phyloP scores from a whole-genome alignment of 208 protist species.

The Acanthamoeba culbertsoni region DNA sequence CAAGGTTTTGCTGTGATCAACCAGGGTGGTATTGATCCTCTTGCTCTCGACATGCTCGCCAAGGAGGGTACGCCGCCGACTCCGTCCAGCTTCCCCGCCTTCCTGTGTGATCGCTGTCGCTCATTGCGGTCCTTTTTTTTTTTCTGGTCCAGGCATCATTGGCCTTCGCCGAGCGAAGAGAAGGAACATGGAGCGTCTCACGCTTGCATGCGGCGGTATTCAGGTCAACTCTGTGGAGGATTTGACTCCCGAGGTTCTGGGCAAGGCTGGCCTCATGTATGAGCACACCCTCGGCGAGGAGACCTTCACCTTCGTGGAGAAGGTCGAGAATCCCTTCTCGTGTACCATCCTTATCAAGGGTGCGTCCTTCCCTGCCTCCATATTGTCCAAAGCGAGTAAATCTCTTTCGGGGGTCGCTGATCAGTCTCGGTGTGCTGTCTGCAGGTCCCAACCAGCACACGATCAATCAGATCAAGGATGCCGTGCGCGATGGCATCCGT shows the following conservation, averaged over 20 bases:
- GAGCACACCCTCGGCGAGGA: slow-evolving; percentile 98
- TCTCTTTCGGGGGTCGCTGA: too few relatives aligned
- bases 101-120: background rate
- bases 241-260: slow-evolving; percentile 92
- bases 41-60: slow-evolving; percentile 98
- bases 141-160: slow-evolving; percentile 88
- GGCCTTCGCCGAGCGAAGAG: slow-evolving; percentile 98
- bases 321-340: slow-evolving; percentile 93
- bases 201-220: slow-evolving; percentile 95
- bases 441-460: slow-evolving; percentile 97
- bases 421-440: too few relatives aligned
- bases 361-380: background rate
- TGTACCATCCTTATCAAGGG: slow-evolving; percentile 99
- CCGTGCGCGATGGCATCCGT: slow-evolving; percentile 98
- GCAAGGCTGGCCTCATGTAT: slow-evolving; percentile 96
- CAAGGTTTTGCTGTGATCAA: slow-evolving; percentile 99
- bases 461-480: slow-evolving; percentile 99
- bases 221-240: slow-evolving; percentile 97
- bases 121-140: slow-evolving; percentile 24
- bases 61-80: slow-evolving; percentile 84
- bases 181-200: slow-evolving; percentile 99
- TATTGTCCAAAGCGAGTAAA: too few relatives aligned
- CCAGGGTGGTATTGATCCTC: slow-evolving; percentile 99
- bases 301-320: slow-evolving; percentile 99
- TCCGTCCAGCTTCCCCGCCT: background rate